A percentile compares a stretch with the other conserved stretches of the same genome.
Conservation (phyloP, 441 rosid species). For the Jatropha multifida region DNA sequence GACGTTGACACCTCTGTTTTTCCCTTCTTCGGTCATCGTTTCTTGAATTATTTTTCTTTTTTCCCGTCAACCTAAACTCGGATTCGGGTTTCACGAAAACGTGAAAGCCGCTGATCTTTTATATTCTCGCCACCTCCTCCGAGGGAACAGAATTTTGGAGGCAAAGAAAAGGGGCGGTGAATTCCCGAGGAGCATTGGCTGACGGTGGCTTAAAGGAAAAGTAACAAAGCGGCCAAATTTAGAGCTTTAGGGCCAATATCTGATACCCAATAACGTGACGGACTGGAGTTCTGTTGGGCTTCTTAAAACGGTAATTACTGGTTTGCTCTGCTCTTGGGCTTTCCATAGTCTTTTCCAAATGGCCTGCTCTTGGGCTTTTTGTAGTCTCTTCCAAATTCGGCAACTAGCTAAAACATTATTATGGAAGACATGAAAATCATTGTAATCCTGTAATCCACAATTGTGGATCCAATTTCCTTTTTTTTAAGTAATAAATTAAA, state of each 20-base stretch:
- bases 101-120: not conserved
- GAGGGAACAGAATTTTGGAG: not conserved
- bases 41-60: not conserved
- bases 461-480: too few species aligned
- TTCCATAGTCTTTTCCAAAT: too few species aligned
- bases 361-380: too few species aligned
- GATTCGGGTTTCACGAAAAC: not conserved
- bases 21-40: constrained; percentile 48
- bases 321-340: too few species aligned
- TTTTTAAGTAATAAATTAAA: too few species aligned
- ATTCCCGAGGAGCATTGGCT: not conserved
- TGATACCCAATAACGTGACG: not conserved
- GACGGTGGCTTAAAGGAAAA: not conserved
- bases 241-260: not conserved
- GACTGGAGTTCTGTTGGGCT: not conserved
- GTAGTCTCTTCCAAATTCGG: too few species aligned
- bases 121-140: not conserved
- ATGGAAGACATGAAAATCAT: too few species aligned
- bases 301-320: not conserved
- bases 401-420: too few species aligned
- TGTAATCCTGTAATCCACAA: too few species aligned
- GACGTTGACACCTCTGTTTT: constrained; percentile 29
- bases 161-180: not conserved
- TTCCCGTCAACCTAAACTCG: not conserved
- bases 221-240: not conserved